These are phyloP conservation scores for Grammothele lineata DNA, from an alignment of 768 basidiomycete species.

Conservation along the genomic window DNA sequence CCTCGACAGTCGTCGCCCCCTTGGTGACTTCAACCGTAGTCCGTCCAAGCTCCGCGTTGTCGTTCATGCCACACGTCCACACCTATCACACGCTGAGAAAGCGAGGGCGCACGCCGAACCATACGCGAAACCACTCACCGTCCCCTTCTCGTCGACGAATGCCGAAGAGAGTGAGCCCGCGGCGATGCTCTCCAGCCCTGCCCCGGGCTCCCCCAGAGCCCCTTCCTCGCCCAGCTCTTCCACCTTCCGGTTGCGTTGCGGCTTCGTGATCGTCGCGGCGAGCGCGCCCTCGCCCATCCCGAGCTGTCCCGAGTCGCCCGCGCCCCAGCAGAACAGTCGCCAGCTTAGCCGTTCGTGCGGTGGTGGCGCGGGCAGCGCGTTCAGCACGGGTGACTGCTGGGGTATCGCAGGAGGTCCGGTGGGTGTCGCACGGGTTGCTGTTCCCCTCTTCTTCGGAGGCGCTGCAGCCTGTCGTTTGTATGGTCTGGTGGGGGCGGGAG, in stretches of 20 bases:
- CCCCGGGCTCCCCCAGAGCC: conserved; percentile 27
- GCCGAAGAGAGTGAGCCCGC: conserved; percentile 46
- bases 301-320: conserved; percentile 3
- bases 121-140: conserved; percentile 20
- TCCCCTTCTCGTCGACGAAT: conserved; percentile 38
- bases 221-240: conserved; percentile 34
- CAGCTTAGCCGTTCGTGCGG: not conserved
- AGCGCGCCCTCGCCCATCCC: not conserved
- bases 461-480: no score
- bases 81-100: conserved; percentile 1
- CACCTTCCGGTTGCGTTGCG: conserved; percentile 33
- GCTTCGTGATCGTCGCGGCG: not conserved
- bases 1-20: not conserved
- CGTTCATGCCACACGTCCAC: conserved; percentile 13
- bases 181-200: conserved; percentile 36
- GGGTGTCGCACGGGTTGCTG: no score
- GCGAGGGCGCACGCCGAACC: no score
- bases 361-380: not conserved
- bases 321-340: conserved; percentile 11
- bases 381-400: no score
- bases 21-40: not conserved
- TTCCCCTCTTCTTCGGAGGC: no score
- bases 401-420: no score
- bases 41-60: conserved; percentile 11
- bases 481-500: no score